Evolutionary conservation across 805 yeast genomes (phyloP), one percentile per base, ranked within the genome.

Genomic region (Hanseniaspora osmophila): DNA sequence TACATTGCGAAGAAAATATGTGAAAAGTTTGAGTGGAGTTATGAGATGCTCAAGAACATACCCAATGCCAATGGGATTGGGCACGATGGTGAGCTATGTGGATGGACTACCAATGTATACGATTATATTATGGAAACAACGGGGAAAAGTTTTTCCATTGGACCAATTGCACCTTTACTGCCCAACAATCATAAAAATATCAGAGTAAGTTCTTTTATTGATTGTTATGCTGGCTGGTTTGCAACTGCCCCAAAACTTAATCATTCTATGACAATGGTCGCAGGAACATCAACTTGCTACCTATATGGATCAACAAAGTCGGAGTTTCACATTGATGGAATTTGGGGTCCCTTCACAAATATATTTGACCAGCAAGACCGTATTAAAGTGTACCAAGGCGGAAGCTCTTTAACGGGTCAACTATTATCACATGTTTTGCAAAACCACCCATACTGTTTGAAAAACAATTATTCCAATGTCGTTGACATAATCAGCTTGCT

Each of bases 271-370:
- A 63, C 73, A 1, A 66, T 75, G 70, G 71, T 75, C 6, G 84
- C 80, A 1, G 82, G 82, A 0, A 77, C 82, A 0, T 74, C 80
- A 6, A 75, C 81, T 0, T 77, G 84, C 49, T 75, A 65, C 48
- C 49, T 75, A 12, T 51, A 62, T 11, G 62, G 65, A 0, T 59
- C 63, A 22, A 50, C 47, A 0, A 29, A 47, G 0, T 19, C 32
- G 7, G 44, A 29, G 2, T 41, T 37, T 1, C 48, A 53, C 2
- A 51, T 65, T 1, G 61, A 66, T 0, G 81, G 81, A 0, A 59
- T 75, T 3, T 77, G 84, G 84, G 82, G 84, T 0, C 83, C 82
- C 0, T 77, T 71, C 52, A 51, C 60, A 2, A 61, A 66, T 35
- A 55, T 72, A 5, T 45, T 67, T 1, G 53, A 55, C 22, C 37